phyloP scores from a whole-genome alignment of 306 rosid genomes.

The Parietaria judaica region DNA sequence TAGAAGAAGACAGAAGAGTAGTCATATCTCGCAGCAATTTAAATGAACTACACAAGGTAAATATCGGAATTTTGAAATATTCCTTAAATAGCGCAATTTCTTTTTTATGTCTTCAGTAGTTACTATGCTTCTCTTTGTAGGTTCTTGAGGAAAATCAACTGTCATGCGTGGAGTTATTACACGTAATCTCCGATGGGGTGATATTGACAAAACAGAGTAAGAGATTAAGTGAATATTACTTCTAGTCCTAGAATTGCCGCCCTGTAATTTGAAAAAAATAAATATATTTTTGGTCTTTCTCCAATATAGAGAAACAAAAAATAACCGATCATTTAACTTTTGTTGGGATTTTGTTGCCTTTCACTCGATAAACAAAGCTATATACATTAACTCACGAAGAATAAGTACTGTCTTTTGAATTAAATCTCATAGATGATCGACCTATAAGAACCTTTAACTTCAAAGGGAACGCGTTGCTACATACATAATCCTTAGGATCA shows the following conservation, averaged over 20 bases:
- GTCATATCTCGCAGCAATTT: conserved; percentile 80
- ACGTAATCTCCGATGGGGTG: conserved; percentile 55
- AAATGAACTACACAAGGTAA: conserved; percentile 72
- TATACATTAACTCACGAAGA: no score
- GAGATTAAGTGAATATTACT: conserved; percentile 4
- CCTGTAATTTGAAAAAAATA: no score
- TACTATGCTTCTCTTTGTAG: conserved; percentile 31
- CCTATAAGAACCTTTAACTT: no score
- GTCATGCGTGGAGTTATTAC: conserved; percentile 63
- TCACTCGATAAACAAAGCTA: no score
- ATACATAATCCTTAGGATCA: no score
- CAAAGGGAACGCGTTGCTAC: no score
- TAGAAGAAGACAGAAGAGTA: conserved; percentile 83
- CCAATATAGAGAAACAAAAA: no score
- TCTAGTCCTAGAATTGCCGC: neutral
- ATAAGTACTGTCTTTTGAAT: no score
- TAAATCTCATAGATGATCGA: no score
- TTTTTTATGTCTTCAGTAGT: conserved; percentile 6
- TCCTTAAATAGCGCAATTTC: neutral
- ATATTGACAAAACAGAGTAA: conserved; percentile 74
- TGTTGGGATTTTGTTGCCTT: no score
- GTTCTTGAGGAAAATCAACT: conserved; percentile 88
- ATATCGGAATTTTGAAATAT: conserved; percentile 9
- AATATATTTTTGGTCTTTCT: no score
- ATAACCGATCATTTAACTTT: no score